Evolutionary conservation across 1,139 yeast genomes (phyloP).

Genomic region (Groenewaldozyma auringiensis): DNA sequence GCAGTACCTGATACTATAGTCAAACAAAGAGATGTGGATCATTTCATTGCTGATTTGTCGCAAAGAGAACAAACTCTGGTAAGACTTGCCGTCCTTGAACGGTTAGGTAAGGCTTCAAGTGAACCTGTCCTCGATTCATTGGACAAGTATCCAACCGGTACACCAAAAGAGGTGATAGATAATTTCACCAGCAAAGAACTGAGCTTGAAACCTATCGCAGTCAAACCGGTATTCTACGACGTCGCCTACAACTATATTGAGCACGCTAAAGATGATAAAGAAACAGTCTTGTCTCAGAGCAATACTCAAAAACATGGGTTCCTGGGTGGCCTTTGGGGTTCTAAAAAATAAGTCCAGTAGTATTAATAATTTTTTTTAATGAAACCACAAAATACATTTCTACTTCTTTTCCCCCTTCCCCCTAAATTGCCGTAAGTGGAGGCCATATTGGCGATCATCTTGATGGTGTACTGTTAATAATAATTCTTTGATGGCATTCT

Average conservation of each 20-base stretch:
- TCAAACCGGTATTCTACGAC: conserved; percentile 87
- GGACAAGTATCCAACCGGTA: conserved; percentile 35
- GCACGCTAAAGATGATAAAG: conserved; percentile 30
- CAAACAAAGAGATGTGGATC: conserved; percentile 31
- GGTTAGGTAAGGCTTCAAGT: not conserved
- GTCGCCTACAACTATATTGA: conserved; percentile 75
- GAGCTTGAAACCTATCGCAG: conserved; percentile 48
- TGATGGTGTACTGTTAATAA: too few species aligned
- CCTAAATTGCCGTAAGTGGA: too few species aligned
- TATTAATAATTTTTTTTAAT: too few species aligned
- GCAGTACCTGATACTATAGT: conserved; percentile 30
- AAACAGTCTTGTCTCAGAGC: not conserved
- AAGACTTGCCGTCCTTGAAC: conserved; percentile 21
- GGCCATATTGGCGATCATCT: too few species aligned
- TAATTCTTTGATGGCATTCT: too few species aligned
- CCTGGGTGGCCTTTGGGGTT: conserved; percentile 13
- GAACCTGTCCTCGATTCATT: conserved; percentile 44
- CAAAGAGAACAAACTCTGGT: conserved; percentile 8
- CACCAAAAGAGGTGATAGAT: conserved; percentile 33
- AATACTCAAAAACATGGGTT: conserved; percentile 13
- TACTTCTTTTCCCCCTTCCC: too few species aligned
- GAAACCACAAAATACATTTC: too few species aligned
- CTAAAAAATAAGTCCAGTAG: not conserved
- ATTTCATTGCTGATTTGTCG: conserved; percentile 30
- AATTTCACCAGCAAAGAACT: conserved; percentile 45